Base-by-base conservation (phyloP, 2,329 filamentous ascomycete species). In the Penicillium capsulatum region DNA sequence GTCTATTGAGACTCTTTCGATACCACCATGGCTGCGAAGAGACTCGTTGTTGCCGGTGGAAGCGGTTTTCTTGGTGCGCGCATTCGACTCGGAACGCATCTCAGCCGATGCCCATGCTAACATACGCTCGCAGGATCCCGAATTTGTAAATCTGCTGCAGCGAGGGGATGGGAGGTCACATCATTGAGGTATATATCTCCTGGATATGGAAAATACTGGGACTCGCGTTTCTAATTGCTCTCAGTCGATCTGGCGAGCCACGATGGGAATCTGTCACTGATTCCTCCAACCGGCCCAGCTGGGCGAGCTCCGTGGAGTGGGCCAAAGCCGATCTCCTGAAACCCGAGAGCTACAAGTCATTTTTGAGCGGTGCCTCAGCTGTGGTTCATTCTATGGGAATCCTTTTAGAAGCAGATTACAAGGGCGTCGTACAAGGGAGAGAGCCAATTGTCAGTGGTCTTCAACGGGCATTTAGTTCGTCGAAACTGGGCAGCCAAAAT, bases 381-480 rank as follows among this genome's bases (percentile, higher is more conserved):
- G 90, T 97, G 17, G 84, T 98, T 32, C 92, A 98, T 73, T 88
- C 78, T 58, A 90, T 97, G 84, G 92, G 92, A 7, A 96, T 98
- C 55, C 76, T 98, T 13, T 79, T 98, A 7, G 92, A 98, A 71
- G 89, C 90, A 34, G 92, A 98, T 72, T 98, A 98, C 79, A 98
- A 98, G 69, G 86, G 85, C 53, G 83, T 95, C 11, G 63, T 98
- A 17, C 83, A 81, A 14, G 92, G 92, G 35, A 81, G 79, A 44
- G 90, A 95, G 57, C 88, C 86, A 0, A 81, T 88, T n/a, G 67
- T 94, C 36, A 68, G 80, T 5, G 91, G 88, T 1, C 71, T 98
- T 10, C 78, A 79, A 47, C 82, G 84, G 55, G 87, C 88, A 17
- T 94, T 97, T 63, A 80, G 81, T 36, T 63, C 79, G 1, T 74